Evolutionary conservation across 176 grass and related monocot species (phyloP).

Genomic region (Musa acuminata): DNA sequence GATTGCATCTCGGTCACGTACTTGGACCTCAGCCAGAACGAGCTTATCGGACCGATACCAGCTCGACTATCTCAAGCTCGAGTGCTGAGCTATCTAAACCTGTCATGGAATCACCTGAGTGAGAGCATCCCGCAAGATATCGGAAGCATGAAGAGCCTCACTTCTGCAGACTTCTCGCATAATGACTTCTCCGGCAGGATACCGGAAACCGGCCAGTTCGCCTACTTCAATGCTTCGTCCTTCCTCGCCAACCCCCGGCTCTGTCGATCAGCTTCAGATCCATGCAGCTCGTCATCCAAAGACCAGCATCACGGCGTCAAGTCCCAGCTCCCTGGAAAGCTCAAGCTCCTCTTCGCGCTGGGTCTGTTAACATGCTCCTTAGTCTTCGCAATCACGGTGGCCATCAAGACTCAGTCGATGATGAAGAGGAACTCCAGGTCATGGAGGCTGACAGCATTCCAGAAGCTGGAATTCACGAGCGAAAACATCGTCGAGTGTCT

Average conservation of each 20-base stretch:
- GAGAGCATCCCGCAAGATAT: constrained; percentile 49
- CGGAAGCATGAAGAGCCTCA: constrained; percentile 73
- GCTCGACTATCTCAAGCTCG: constrained; percentile 30
- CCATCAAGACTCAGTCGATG: constrained; percentile 57
- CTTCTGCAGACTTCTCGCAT: constrained; percentile 68
- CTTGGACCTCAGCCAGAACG: constrained; percentile 57
- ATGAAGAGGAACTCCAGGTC: constrained; percentile 42
- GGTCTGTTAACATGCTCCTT: constrained; percentile 59
- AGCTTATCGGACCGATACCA: constrained; percentile 52
- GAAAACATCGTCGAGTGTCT: constrained; percentile 72
- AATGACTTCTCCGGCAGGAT: constrained; percentile 62
- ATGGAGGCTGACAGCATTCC: constrained; percentile 80
- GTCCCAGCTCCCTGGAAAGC: constrained; percentile 27
- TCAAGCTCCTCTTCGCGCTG: constrained; percentile 61
- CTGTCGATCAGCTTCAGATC: constrained; percentile 40
- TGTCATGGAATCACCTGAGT: constrained; percentile 46
- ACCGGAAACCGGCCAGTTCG: constrained; percentile 54
- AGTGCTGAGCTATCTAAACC: constrained; percentile 75
- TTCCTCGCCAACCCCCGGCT: constrained; percentile 52
- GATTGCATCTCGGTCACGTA: constrained; percentile 47
- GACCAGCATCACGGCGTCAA: constrained; percentile 7
- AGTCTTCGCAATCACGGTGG: constrained; percentile 45
- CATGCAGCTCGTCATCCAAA: constrained; percentile 27
- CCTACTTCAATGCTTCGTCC: constrained; percentile 71
- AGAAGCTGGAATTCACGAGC: constrained; percentile 58